Conservation (phyloP, 2,329 filamentous ascomycete genomes). For the Samsoniella hepiali region DNA sequence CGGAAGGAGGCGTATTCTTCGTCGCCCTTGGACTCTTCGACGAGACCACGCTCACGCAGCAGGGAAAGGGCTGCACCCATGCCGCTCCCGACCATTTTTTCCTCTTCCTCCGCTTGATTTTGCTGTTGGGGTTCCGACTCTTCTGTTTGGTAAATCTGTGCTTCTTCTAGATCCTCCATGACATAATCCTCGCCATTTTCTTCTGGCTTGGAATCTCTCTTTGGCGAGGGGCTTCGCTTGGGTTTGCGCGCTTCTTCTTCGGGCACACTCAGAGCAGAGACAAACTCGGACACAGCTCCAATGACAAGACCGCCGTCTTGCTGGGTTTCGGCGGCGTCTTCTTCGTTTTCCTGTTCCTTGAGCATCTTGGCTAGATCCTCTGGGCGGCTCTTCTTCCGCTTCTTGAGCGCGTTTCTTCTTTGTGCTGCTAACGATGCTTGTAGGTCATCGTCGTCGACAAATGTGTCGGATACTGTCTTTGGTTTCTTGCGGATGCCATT, state of each 20-base stretch:
- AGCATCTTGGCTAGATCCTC: constrained; percentile 85
- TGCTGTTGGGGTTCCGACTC: constrained; percentile 19
- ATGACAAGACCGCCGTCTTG: constrained; percentile 70
- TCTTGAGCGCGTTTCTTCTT: constrained; percentile 80
- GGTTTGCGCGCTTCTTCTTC: constrained; percentile 53
- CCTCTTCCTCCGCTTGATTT: constrained; percentile 63
- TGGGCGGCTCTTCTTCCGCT: constrained; percentile 80
- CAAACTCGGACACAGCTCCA: constrained; percentile 92
- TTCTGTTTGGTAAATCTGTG: constrained; percentile 41
- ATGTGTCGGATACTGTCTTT: constrained; percentile 61
- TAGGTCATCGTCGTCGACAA: constrained; percentile 89
- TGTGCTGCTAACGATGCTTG: constrained; percentile 84
- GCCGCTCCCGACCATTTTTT: constrained; percentile 74
- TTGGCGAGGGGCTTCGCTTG: constrained; percentile 37
- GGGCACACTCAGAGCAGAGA: constrained; percentile 76
- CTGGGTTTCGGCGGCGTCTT: constrained; percentile 42
- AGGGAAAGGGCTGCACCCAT: constrained; percentile 80
- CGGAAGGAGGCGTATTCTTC: constrained; percentile 66
- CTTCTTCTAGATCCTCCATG: constrained; percentile 38
- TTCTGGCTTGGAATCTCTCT: constrained; percentile 34
- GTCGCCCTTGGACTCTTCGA: constrained; percentile 61
- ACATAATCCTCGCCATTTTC: constrained; percentile 38
- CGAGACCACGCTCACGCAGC: constrained; percentile 78
- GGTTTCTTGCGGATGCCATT: constrained; percentile 55
- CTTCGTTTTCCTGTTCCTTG: constrained; percentile 58